phyloP scores from a whole-genome alignment of 139 green algal genomes.

The Desmodesmus armatus region DNA sequence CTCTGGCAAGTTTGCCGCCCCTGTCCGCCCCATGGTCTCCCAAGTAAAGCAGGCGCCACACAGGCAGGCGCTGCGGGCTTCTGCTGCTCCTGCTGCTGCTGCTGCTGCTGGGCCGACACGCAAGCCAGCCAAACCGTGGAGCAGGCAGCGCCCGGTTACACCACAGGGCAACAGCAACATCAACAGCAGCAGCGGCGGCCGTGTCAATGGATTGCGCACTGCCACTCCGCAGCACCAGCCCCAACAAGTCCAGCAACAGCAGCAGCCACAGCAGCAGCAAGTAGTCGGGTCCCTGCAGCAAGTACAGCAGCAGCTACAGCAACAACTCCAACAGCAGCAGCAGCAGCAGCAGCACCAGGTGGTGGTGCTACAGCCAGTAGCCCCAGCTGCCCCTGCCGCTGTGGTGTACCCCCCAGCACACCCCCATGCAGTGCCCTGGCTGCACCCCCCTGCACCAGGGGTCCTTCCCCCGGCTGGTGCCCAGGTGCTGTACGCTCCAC shows the following conservation, averaged over 20 bases:
- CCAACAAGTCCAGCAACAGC: neutral
- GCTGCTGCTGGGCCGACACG: neutral
- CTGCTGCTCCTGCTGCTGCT: neutral
- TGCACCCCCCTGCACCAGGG: too few species aligned
- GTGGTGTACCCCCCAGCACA: too few species aligned
- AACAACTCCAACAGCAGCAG: slow-evolving; percentile 10
- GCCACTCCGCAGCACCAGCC: neutral
- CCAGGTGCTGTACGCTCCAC: neutral
- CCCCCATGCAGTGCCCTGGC: too few species aligned
- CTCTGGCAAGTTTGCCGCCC: too few species aligned
- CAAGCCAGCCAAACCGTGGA: neutral
- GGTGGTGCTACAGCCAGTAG: neutral
- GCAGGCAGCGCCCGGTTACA: neutral
- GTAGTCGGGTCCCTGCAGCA: neutral
- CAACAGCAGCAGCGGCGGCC: neutral
- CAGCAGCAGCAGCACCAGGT: neutral
- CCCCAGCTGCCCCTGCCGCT: neutral
- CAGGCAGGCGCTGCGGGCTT: neutral
- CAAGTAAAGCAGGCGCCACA: neutral
- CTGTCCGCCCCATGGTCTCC: too few species aligned
- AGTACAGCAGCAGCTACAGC: neutral
- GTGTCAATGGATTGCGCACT: too few species aligned
- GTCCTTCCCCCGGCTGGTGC: too few species aligned
- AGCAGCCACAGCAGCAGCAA: neutral
- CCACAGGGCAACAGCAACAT: neutral